Percentiles rank a stretch among this genome's conserved stretches.
These are phyloP conservation scores for Mycena haematopus DNA, from an alignment of 768 basidiomycete species.

Conservation along the genomic window DNA sequence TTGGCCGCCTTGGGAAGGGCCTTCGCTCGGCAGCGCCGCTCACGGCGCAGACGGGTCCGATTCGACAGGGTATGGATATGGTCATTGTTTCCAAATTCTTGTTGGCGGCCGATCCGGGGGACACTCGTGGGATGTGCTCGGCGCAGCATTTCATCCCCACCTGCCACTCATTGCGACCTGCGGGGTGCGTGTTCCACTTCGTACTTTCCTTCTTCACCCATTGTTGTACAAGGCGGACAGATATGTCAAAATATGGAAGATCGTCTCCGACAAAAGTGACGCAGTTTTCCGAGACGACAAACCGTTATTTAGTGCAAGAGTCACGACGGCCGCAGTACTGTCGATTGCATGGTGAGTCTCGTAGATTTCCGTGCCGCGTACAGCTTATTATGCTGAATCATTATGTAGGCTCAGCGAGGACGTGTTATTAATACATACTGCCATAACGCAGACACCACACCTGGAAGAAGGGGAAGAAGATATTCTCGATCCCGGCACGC, in stretches of 20 bases:
- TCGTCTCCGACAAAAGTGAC: slow-evolving; percentile 47
- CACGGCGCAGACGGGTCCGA: slow-evolving; percentile 70
- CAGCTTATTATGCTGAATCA: not conserved
- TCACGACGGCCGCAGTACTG: slow-evolving; percentile 70
- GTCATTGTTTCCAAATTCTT: slow-evolving; percentile 68
- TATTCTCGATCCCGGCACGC: not conserved
- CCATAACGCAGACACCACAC: slow-evolving; percentile 54
- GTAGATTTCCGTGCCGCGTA: slow-evolving; percentile 6
- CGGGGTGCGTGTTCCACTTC: slow-evolving; percentile 56
- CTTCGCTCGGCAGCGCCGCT: slow-evolving; percentile 69
- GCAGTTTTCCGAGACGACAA: slow-evolving; percentile 69
- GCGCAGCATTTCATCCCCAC: slow-evolving; percentile 71
- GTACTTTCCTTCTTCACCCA: slow-evolving; percentile 7
- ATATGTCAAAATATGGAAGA: slow-evolving; percentile 76
- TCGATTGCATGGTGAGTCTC: slow-evolving; percentile 64
- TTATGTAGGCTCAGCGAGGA: slow-evolving; percentile 61
- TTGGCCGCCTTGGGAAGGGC: slow-evolving; percentile 58
- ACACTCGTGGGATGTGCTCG: slow-evolving; percentile 71
- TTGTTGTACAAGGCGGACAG: slow-evolving; percentile 63
- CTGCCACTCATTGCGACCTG: slow-evolving; percentile 77
- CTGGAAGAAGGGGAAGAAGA: not conserved
- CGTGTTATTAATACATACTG: slow-evolving; percentile 59
- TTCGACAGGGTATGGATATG: slow-evolving; percentile 65
- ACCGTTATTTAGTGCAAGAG: slow-evolving; percentile 72
- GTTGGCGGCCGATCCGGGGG: slow-evolving; percentile 78